phyloP scores from a whole-genome alignment of 2,329 filamentous ascomycete genomes.

The Delphinella strobiligena region DNA sequence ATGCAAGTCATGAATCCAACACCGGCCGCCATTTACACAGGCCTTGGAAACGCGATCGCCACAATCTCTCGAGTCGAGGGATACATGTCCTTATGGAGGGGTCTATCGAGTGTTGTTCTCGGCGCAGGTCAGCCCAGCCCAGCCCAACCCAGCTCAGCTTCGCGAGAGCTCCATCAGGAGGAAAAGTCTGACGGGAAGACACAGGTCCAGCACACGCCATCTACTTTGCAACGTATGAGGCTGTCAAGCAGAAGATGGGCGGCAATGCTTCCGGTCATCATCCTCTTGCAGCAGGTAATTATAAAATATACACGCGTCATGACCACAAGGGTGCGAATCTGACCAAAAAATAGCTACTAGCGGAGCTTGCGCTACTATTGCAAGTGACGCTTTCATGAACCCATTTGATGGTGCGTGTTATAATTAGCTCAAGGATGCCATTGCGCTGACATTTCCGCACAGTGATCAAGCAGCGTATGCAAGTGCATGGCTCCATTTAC shows the following conservation, averaged over 20 bases:
- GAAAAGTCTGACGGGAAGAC: conserved; percentile 16
- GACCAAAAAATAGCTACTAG: conserved; percentile 55
- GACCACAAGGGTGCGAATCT: conserved; percentile 2
- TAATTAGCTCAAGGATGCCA: not conserved
- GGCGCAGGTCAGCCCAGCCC: conserved; percentile 58
- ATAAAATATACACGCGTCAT: conserved; percentile 6
- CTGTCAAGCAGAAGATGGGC: conserved; percentile 90
- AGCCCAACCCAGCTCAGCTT: no score
- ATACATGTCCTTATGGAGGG: conserved; percentile 84
- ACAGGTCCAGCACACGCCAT: conserved; percentile 91
- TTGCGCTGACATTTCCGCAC: conserved; percentile 8
- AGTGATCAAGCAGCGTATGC: conserved; percentile 99
- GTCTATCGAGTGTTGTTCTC: conserved; percentile 89
- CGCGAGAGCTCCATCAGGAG: not conserved
- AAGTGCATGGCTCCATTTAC: conserved; percentile 91
- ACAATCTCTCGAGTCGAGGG: conserved; percentile 87
- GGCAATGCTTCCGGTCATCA: conserved; percentile 87
- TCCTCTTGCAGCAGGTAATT: conserved; percentile 75
- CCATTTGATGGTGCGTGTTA: conserved; percentile 75
- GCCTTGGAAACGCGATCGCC: conserved; percentile 82
- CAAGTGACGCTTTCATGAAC: conserved; percentile 97
- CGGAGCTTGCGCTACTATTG: conserved; percentile 89
- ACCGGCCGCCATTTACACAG: conserved; percentile 69
- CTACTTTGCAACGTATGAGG: conserved; percentile 96
- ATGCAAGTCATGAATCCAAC: conserved; percentile 93